Percentiles rank a stretch among this genome's conserved stretches.
These are phyloP conservation scores for Cordyceps fumosorosea DNA, from an alignment of 2,329 filamentous ascomycete species.

Conservation along the genomic window DNA sequence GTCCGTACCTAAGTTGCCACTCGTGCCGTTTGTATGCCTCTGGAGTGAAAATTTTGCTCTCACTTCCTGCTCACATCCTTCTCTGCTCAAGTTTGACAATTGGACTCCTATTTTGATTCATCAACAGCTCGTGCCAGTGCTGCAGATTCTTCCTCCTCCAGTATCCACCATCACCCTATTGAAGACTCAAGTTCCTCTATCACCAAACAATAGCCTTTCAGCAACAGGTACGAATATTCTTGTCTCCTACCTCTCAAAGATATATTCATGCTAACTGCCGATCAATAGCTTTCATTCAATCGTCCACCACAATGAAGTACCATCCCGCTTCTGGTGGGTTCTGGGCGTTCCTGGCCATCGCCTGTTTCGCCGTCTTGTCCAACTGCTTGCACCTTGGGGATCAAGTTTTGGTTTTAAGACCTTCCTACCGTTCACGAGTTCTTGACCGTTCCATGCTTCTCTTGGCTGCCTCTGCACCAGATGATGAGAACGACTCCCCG, in stretches of 20 bases:
- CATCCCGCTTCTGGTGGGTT: not conserved
- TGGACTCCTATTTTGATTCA: not conserved
- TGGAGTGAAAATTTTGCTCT: not conserved
- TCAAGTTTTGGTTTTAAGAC: not conserved
- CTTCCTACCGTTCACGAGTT: not conserved
- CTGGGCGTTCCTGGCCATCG: not conserved
- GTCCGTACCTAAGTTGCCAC: not conserved
- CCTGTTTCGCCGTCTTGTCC: not conserved
- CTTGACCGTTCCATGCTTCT: not conserved
- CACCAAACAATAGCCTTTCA: not conserved
- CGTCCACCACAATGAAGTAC: not conserved
- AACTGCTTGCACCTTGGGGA: not conserved
- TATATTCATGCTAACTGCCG: not conserved
- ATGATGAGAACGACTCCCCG: conserved; percentile 1
- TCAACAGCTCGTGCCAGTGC: not conserved
- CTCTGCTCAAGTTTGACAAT: not conserved
- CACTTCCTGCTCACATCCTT: conserved; percentile 6
- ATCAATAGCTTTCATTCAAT: not conserved
- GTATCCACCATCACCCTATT: not conserved
- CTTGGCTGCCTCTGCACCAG: too few species aligned
- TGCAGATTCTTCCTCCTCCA: not conserved
- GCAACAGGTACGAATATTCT: not conserved
- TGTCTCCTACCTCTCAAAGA: too few species aligned
- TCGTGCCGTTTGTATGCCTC: not conserved
- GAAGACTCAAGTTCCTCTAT: not conserved